A percentile compares a stretch with the other conserved stretches of the same genome.
Evolutionary conservation across 148 eudicot species (phyloP).

Genomic region (Limonium bicolor): DNA sequence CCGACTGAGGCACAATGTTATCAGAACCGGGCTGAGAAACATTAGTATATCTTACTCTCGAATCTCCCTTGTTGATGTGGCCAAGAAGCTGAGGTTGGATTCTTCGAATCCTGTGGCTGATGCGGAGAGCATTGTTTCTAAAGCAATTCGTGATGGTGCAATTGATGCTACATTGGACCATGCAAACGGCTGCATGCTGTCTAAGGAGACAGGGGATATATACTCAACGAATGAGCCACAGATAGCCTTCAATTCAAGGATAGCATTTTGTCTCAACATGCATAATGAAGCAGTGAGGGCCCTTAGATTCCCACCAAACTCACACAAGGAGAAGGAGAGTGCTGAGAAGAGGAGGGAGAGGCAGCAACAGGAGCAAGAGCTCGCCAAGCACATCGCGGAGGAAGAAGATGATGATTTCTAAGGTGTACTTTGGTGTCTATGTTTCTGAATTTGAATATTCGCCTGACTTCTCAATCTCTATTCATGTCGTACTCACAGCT

Average conservation of each 20-base stretch:
- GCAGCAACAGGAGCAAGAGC: conserved; percentile 94
- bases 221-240: conserved; percentile 95
- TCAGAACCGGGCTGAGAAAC: conserved; percentile 82
- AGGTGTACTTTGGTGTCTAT: too few relatives aligned
- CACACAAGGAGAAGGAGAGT: conserved; percentile 83
- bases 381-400: conserved; percentile 91
- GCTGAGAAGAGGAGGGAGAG: conserved; percentile 98
- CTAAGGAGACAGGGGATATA: conserved; percentile 91
- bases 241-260: conserved; percentile 79
- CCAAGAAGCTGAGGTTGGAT: conserved; percentile 69
- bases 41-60: conserved; percentile 89
- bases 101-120: conserved; percentile 82
- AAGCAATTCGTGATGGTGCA: conserved; percentile 94
- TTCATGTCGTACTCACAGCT: too few relatives aligned
- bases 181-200: conserved; percentile 81
- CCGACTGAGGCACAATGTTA: conserved; percentile 83
- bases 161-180: conserved; percentile 90
- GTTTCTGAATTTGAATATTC: too few relatives aligned
- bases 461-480: too few relatives aligned
- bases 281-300: conserved; percentile 93
- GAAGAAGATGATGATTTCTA: conserved; percentile 96
- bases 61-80: conserved; percentile 80
- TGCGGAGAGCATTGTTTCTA: conserved; percentile 91
- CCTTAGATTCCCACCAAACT: conserved; percentile 73
- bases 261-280: conserved; percentile 92